Base-by-base conservation (phyloP, 352 stramenopile species). In the Phytophthora hybrid region DNA sequence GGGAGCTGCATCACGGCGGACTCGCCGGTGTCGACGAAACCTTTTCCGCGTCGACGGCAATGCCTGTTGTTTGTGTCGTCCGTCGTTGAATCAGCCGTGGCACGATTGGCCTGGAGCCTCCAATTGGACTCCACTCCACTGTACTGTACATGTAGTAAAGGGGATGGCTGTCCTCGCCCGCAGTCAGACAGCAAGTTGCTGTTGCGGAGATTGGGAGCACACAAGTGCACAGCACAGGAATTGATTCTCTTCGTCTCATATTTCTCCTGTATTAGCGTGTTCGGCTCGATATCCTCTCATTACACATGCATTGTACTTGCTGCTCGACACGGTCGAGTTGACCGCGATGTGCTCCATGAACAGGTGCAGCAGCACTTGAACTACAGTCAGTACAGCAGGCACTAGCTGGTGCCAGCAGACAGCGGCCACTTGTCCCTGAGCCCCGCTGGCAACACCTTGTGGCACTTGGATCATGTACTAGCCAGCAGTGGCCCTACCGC, bases 201-300 rank as follows among this genome's bases (percentile, higher is more conserved):
- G 18, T 39, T 47, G 41, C 41, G 41, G 41, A 11, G 41, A 47
- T 47, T 16, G 41, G 41, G 41, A 47, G 41, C 41, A 47, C 41
- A 4, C 19, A 56, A 41, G 26, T 32, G 58, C 58, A 64, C 61
- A 60, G 23, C 23, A 26, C 34, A 8, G 13, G 62, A 62, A 16
- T 62, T 66, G 31, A 3, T 26, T 26, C 54, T 19, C 54, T 71
- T 71, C 46, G 64, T 66, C 57, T 61, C 29, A 34, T 64, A 31
- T 54, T 62, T 19, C 41, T 49, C 13, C 41, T 10, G 41, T 49
- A 56, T 71, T 66, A 29, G 34, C 65, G 65, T 49, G 41, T 49
- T 49, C 6, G 41, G n/a, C 34, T 41, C 8, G 11, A 26, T 26
- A 26, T 26, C 23, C 23, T 26, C 41, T 49, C 41, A 49, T 49